Evolutionary conservation across 1,139 yeast species (phyloP), one percentile per base, ranked within the genome.

Genomic region (Candida buenavistaensis): DNA sequence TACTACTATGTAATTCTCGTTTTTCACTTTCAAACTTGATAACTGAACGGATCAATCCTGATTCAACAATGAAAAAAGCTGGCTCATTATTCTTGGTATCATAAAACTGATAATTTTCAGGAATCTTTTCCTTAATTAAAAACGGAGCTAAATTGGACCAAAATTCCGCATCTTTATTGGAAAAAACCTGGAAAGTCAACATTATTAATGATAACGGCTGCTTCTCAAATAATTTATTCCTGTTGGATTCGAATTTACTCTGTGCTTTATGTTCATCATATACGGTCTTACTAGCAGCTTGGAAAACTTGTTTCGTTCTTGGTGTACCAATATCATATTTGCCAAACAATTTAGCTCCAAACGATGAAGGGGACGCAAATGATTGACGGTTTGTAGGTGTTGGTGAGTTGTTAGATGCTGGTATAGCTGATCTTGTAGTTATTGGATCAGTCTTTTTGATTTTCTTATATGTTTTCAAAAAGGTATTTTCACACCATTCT

Each of bases 401-500:
- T 28, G 37, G 28, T 24, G 39, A 32, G 19, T 17, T 17, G 19
- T 17, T n/a, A 6, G 47, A 23, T 10, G 39, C 23, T 14, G 44
- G 42, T 6, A 36, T n/a, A n/a, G n/a, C 44, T 9, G 32, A 28
- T 20, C 34, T 36, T 5, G 40, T 32, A n/a, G 29, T 13, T 10
- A 5, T 19, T n/a, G 23, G 26, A 12, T 33, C 50, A 34, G 54
- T 54, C 37, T 50, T 51, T 37, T 61, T 53, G 25, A 67, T 52
- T 23, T 51, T 45, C 40, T 61, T 69, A 60, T 86, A 89, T 32
- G 87, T 81, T 31, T 77, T 70, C 49, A 92, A 70, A 51, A 89
- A 88, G 46, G 84, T 81, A 59, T 92, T 90, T 55, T 92, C 99
- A 67, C 97, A 88, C 96, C 96, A 90, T 59, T 92, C 97, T 35